Conservation (phyloP, 352 stramenopile genomes). For the Albugo candida region DNA sequence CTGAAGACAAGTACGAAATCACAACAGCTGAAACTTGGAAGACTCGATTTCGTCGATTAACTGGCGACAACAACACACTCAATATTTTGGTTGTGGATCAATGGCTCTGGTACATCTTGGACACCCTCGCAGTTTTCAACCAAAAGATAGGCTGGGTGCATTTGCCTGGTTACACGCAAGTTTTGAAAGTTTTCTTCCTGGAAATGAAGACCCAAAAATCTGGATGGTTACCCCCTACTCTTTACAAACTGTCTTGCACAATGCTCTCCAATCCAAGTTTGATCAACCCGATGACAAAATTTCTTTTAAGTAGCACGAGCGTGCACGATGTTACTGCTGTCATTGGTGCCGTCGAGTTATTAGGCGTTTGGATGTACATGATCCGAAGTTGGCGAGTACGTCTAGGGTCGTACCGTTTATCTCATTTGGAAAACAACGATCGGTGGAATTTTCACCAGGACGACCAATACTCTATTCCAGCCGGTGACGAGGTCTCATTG, state of each 20-base stretch:
- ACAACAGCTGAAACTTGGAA: constrained; percentile 59
- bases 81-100: constrained; percentile 79
- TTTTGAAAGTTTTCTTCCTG: constrained; percentile 78
- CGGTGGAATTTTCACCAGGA: constrained; percentile 83
- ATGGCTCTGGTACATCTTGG: constrained; percentile 79
- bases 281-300: constrained; percentile 84
- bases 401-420: constrained; percentile 67
- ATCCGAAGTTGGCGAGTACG: constrained; percentile 80
- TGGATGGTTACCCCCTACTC: constrained; percentile 58
- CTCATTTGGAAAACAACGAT: constrained; percentile 78
- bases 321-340: constrained; percentile 76
- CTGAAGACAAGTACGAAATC: constrained; percentile 80
- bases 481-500: constrained; percentile 67
- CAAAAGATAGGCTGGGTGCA: constrained; percentile 79
- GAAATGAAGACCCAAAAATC: constrained; percentile 80
- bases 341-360: constrained; percentile 67
- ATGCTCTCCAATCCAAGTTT: constrained; percentile 75
- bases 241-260: constrained; percentile 80
- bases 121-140: constrained; percentile 75
- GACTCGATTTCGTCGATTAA: constrained; percentile 54
- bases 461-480: constrained; percentile 76
- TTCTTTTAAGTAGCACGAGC: constrained; percentile 68
- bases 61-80: constrained; percentile 66
- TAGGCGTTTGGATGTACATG: constrained; percentile 84
- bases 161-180: constrained; percentile 68